phyloP scores from a whole-genome alignment of 257 asterid genomes.

The Craterostigma plantagineum region DNA sequence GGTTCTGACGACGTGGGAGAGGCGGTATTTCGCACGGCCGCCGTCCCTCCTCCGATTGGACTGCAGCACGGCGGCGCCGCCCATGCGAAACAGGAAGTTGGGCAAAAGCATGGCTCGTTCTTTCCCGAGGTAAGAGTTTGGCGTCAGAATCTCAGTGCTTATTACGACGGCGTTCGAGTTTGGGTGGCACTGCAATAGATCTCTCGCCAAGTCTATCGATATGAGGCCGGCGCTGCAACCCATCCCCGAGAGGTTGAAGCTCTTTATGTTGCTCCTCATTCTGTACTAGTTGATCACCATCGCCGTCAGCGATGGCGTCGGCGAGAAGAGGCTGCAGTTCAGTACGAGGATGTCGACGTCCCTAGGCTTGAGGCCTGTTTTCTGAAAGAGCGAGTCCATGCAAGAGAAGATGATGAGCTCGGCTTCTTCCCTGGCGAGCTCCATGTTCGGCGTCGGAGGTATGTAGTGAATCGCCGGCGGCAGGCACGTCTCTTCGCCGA shows the following conservation, averaged over 20 bases:
- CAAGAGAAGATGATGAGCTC: neutral
- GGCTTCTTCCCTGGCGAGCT: neutral
- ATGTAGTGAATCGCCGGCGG: neutral
- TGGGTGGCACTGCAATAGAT: neutral
- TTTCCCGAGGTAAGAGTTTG: neutral
- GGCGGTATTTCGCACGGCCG: neutral
- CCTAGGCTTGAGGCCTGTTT: neutral
- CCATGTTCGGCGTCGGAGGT: neutral
- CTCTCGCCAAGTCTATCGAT: neutral
- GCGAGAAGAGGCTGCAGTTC: neutral
- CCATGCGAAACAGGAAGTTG: neutral
- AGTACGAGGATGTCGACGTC: neutral
- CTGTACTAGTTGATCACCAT: constrained; percentile 1
- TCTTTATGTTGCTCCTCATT: neutral
- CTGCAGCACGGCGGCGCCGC: neutral
- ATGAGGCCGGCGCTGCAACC: neutral
- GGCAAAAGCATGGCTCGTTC: neutral
- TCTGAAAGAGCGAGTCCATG: neutral
- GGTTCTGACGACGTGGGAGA: neutral
- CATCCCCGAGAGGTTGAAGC: neutral
- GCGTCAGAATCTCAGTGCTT: neutral
- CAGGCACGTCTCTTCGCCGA: neutral
- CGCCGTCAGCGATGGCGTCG: neutral
- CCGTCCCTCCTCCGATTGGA: neutral
- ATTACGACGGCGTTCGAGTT: neutral